Evolutionary conservation across 805 yeast genomes (phyloP).

Genomic region (Cephaloascus albidus): DNA sequence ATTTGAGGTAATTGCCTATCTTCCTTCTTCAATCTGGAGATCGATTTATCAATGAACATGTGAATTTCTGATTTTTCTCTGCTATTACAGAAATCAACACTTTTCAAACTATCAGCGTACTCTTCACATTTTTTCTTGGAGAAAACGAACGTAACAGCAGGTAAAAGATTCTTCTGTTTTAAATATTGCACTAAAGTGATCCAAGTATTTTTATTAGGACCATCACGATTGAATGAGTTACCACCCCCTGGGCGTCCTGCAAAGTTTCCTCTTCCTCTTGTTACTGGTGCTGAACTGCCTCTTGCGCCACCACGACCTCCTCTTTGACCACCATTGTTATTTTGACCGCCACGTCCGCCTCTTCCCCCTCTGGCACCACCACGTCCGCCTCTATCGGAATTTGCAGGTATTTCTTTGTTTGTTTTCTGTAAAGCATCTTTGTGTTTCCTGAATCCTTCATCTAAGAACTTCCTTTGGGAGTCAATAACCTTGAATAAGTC

Average conservation of each 20-base stretch:
- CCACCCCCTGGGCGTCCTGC: conserved; percentile 17
- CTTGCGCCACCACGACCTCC: conserved; percentile 17
- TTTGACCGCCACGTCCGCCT: conserved; percentile 13
- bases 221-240: conserved; percentile 37
- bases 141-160: conserved; percentile 90
- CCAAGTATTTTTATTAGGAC: conserved; percentile 79
- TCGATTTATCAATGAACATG: conserved; percentile 87
- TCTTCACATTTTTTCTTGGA: conserved; percentile 92
- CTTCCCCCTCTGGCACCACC: conserved; percentile 38
- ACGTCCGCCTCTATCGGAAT: conserved; percentile 29
- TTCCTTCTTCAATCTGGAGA: conserved; percentile 78
- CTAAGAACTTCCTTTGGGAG: conserved; percentile 61
- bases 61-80: conserved; percentile 85
- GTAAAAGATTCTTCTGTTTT: conserved; percentile 61
- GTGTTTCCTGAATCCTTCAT: conserved; percentile 53
- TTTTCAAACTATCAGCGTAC: conserved; percentile 69
- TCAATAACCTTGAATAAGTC: conserved; percentile 66
- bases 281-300: conserved; percentile 16
- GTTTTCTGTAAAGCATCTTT: conserved; percentile 39
- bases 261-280: conserved; percentile 18
- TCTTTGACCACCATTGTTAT: conserved; percentile 4
- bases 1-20: conserved; percentile 94
- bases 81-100: conserved; percentile 74
- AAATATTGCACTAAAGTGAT: conserved; percentile 60
- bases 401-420: conserved; percentile 23